Base-by-base conservation (phyloP, 345 rosid species). In the Durio zibethinus region DNA sequence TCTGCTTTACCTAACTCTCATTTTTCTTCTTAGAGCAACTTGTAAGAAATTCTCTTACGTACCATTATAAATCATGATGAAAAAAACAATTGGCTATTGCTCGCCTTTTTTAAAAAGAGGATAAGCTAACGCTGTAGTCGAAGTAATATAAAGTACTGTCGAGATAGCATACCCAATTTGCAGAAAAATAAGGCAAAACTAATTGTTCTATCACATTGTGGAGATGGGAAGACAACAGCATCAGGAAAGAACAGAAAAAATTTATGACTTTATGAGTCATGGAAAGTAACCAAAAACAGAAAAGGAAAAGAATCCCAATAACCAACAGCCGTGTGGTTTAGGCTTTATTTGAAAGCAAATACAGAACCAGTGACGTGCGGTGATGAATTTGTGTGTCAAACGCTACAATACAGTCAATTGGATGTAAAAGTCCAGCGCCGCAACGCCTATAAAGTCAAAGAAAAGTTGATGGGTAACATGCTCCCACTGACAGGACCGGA, bases 121-220 rank as follows among this genome's bases (percentile, higher is more conserved):
- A 20, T 20, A 53, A n/a, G 59, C 59, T n/a, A 53, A n/a, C 20
- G 25, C 4, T 53, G 25, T 20, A 53, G 23, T 20, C n/a, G 72
- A 79, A 79, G 11, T 40, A 15, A 31, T 10, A 66, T 69, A 85
- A 93, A 96, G 93, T 94, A 52, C 90, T 29, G 42, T 38, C 33
- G 33, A 12, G 16, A 4, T 14, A 47, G 50, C 54, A 50, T 50
- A 16, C 54, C 18, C n/a, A 50, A 50, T 47, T 47, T 47, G 18
- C 50, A 47, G 50, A 47, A 12, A 47, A 47, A 47, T 47, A 50
- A 4, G 53, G 54, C 54, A 14, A 0, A 50, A 16, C 8, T 18
- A n/a, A n/a, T n/a, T 50, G 8, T 50, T 16, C 10, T 53, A 53
- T 23, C 59, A 53, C 59, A 7, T 7, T n/a, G 25, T 20, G 25